Percentiles rank a stretch among this genome's conserved stretches.
Evolutionary conservation across 495 filamentous ascomycete genomes (phyloP).

Genomic region (Hypoxylon cercidicola): DNA sequence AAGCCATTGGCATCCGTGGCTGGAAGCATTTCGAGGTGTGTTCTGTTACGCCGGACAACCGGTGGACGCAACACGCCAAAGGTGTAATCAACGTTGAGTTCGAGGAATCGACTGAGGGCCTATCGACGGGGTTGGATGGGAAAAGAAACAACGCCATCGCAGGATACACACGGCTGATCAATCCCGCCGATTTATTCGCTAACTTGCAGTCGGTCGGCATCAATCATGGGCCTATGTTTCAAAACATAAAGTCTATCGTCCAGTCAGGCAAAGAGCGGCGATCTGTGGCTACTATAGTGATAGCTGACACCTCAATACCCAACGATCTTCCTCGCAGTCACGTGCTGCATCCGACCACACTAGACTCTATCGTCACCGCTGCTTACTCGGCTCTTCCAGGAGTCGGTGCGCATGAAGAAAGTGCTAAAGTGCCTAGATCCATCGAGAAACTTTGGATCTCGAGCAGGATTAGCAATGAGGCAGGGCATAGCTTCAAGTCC

Average conservation of each 20-base stretch:
- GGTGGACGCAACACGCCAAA: conserved; percentile 24
- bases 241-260: conserved; percentile 36
- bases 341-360: too few relatives aligned
- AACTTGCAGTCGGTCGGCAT: conserved; percentile 21
- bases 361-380: too few relatives aligned
- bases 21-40: conserved; percentile 35
- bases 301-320: conserved; percentile 19
- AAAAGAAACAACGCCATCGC: background rate
- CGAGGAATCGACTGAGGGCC: too few relatives aligned
- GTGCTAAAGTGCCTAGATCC: too few relatives aligned
- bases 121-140: background rate
- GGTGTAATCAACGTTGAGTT: too few relatives aligned
- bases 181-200: conserved; percentile 22
- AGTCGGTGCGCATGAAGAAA: too few relatives aligned
- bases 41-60: conserved; percentile 20
- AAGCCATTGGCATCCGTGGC: conserved; percentile 8
- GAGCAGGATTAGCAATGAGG: too few relatives aligned
- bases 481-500: too few relatives aligned
- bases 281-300: conserved; percentile 24
- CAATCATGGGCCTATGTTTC: conserved; percentile 39
- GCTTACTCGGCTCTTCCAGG: too few relatives aligned
- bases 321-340: too few relatives aligned
- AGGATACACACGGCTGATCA: background rate
- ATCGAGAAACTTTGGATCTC: too few relatives aligned
- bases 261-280: too few relatives aligned